Evolutionary conservation across 2,329 filamentous ascomycete genomes (phyloP).

Genomic region (Stemphylium lycopersici): DNA sequence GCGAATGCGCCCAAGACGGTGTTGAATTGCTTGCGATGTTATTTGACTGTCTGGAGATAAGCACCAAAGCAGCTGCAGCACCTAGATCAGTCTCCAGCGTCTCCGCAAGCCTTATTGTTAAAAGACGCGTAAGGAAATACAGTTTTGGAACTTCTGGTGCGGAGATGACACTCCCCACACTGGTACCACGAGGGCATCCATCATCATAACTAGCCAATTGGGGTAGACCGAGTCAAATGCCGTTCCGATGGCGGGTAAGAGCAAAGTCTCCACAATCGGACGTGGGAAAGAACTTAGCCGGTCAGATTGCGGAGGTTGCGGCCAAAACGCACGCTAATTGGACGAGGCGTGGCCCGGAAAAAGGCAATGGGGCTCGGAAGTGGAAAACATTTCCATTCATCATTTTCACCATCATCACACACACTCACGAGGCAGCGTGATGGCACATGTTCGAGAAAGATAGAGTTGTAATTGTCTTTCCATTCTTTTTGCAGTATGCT

Average conservation of each 20-base stretch:
- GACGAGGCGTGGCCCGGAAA: constrained; percentile 10
- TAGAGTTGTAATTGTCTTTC: background rate
- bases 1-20: background rate
- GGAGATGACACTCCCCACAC: constrained; percentile 42
- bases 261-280: constrained; percentile 31
- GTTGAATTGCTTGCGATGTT: background rate
- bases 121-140: constrained; percentile 3
- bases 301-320: constrained; percentile 20
- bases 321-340: constrained; percentile 20
- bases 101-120: constrained; percentile 23
- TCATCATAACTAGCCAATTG: constrained; percentile 30
- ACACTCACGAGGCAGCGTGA: constrained; percentile 10
- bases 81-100: constrained; percentile 12
- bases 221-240: constrained; percentile 40
- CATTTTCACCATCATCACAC: background rate
- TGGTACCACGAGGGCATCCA: constrained; percentile 31
- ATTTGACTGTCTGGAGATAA: background rate
- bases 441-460: background rate
- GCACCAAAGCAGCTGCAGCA: constrained; percentile 8
- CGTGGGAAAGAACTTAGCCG: constrained; percentile 39
- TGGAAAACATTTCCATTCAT: constrained; percentile 31
- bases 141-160: constrained; percentile 27
- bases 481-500: background rate
- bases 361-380: constrained; percentile 10
- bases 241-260: constrained; percentile 40